Evolutionary conservation across 495 filamentous ascomycete genomes (phyloP).

Genomic region (Aspergillus incahuasiensis): DNA sequence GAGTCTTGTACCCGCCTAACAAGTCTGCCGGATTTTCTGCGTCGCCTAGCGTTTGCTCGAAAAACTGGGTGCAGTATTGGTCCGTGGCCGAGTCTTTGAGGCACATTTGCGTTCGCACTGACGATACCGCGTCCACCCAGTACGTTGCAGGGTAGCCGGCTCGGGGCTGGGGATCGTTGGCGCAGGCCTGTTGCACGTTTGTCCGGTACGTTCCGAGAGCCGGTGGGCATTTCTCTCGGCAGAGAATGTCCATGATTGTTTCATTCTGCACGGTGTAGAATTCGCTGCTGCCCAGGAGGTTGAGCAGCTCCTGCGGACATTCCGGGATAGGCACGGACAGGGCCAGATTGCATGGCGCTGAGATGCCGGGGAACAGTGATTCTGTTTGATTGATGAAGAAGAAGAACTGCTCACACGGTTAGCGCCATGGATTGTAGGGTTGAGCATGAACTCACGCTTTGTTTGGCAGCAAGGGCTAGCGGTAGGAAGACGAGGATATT

Average conservation of each 20-base stretch:
- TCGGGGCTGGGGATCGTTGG: slow-evolving; percentile 1
- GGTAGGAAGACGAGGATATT: not conserved
- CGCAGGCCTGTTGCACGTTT: not conserved
- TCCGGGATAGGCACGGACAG: not conserved
- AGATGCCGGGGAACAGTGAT: not conserved
- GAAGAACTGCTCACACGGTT: not conserved
- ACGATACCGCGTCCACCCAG: not conserved
- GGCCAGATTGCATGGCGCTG: not conserved
- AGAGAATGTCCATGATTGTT: not conserved
- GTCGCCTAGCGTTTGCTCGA: not conserved
- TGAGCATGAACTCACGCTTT: not conserved
- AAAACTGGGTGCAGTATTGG: not conserved
- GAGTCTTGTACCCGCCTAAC: not conserved
- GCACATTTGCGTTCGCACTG: not conserved
- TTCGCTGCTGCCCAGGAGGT: not conserved
- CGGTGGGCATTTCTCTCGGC: not conserved
- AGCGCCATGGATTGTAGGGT: not conserved
- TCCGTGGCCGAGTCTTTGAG: not conserved
- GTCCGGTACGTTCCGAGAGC: not conserved
- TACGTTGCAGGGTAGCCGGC: not conserved
- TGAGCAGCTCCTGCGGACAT: not conserved
- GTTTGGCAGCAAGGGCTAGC: not conserved
- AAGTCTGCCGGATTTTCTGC: not conserved
- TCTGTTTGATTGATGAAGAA: not conserved
- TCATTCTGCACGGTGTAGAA: slow-evolving; percentile 1